Evolutionary conservation across 495 filamentous ascomycete species (phyloP).

Genomic region (Penicillium diatomitis): DNA sequence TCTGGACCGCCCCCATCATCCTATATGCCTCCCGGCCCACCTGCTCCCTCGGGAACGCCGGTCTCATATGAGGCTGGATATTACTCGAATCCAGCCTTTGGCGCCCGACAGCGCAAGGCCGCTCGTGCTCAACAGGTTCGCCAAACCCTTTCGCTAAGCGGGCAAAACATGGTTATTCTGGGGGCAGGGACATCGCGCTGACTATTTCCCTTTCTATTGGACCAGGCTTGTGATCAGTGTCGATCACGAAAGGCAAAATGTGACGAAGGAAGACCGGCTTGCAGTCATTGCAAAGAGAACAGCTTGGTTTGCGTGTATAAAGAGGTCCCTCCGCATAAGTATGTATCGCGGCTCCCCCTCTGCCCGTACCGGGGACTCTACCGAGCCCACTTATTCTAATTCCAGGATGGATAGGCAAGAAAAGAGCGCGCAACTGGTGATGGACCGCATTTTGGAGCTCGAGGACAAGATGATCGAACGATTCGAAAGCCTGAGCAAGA

Average conservation of each 20-base stretch:
- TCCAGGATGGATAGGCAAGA: constrained; percentile 24
- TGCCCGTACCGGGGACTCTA: not conserved
- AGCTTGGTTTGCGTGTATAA: constrained; percentile 47
- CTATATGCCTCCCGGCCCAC: constrained; percentile 19
- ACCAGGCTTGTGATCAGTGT: constrained; percentile 52
- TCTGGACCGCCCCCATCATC: constrained; percentile 18
- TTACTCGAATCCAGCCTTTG: constrained; percentile 24
- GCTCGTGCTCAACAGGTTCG: constrained; percentile 33
- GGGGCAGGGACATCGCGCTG: not conserved
- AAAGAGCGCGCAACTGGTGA: constrained; percentile 29
- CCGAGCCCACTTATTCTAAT: constrained; percentile 1
- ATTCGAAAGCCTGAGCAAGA: constrained; percentile 5
- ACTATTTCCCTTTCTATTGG: too few species aligned
- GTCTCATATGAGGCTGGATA: constrained; percentile 24
- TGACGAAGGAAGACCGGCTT: constrained; percentile 50
- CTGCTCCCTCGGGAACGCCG: constrained; percentile 16
- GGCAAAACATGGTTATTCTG: not conserved
- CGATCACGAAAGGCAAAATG: constrained; percentile 56
- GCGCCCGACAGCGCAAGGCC: constrained; percentile 33
- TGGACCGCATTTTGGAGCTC: constrained; percentile 23
- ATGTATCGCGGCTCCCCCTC: constrained; percentile 8
- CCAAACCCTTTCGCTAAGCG: not conserved
- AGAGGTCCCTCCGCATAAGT: constrained; percentile 53
- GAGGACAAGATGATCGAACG: constrained; percentile 19
- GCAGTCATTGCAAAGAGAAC: constrained; percentile 52